A percentile compares a stretch with the other conserved stretches of the same genome.
phyloP scores from a whole-genome alignment of 768 basidiomycete genomes.

The Mycena maculata region DNA sequence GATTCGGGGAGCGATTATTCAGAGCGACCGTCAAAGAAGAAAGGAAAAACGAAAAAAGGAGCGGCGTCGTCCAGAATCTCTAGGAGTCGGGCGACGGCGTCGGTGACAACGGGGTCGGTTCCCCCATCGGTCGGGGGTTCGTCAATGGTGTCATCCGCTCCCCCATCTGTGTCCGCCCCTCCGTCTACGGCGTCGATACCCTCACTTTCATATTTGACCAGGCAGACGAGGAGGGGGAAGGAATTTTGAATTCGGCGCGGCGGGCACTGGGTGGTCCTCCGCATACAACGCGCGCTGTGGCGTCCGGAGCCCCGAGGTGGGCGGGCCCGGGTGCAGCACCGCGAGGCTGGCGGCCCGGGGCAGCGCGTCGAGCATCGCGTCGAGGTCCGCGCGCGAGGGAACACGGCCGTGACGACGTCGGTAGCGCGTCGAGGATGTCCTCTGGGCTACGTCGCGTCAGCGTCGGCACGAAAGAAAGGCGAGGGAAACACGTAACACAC shows the following conservation, averaged over 20 bases:
- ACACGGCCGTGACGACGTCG: constrained; percentile 59
- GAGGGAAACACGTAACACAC: constrained; percentile 47
- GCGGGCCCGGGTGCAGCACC: constrained; percentile 68
- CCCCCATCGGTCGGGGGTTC: too few species aligned
- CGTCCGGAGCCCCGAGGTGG: constrained; percentile 42
- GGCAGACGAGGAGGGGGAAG: too few species aligned
- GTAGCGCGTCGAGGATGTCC: constrained; percentile 56
- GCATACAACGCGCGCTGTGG: constrained; percentile 58
- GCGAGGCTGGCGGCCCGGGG: constrained; percentile 66
- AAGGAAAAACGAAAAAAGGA: too few species aligned
- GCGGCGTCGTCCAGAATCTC: not conserved
- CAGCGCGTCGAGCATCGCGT: constrained; percentile 58
- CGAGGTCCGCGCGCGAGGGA: constrained; percentile 63
- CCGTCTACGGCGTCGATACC: too few species aligned
- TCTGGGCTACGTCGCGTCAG: constrained; percentile 52
- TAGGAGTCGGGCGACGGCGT: too few species aligned
- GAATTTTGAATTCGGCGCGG: too few species aligned
- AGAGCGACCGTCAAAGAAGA: too few species aligned
- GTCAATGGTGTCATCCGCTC: too few species aligned
- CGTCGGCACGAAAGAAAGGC: not conserved
- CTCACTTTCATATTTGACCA: too few species aligned
- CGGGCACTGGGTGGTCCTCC: constrained; percentile 68
- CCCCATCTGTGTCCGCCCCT: too few species aligned
- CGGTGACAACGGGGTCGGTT: too few species aligned
- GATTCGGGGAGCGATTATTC: too few species aligned